phyloP scores from a whole-genome alignment of 2,329 filamentous ascomycete species.

The Bipolaris sorokiniana region DNA sequence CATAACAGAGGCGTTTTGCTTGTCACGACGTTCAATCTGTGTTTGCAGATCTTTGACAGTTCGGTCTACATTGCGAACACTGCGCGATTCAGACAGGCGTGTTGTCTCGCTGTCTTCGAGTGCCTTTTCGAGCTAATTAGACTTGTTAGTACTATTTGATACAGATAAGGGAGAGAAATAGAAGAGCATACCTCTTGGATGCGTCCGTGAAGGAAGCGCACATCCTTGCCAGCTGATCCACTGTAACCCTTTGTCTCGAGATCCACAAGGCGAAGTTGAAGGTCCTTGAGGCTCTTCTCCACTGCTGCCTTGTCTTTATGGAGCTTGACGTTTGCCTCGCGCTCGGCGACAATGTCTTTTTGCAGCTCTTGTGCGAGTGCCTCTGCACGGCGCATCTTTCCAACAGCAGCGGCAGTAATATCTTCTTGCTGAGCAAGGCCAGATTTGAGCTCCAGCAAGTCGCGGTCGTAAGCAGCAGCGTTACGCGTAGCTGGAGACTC shows the following conservation, averaged over 20 bases:
- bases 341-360: constrained; percentile 86
- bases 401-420: constrained; percentile 85
- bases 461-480: constrained; percentile 85
- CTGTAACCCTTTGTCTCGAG: constrained; percentile 93
- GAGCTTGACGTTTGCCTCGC: constrained; percentile 79
- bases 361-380: constrained; percentile 86
- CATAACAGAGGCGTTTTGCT: constrained; percentile 77
- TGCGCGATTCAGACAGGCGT: constrained; percentile 80
- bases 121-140: constrained; percentile 77
- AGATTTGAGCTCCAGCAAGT: constrained; percentile 87
- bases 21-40: constrained; percentile 92
- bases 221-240: constrained; percentile 89
- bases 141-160: constrained; percentile 18
- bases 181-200: constrained; percentile 81
- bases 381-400: constrained; percentile 96
- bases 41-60: constrained; percentile 90
- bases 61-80: constrained; percentile 89
- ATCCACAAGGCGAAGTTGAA: constrained; percentile 88
- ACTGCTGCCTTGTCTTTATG: constrained; percentile 89
- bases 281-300: constrained; percentile 88
- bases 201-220: constrained; percentile 90
- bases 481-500: constrained; percentile 88
- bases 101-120: constrained; percentile 83
- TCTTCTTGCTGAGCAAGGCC: constrained; percentile 92
- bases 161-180: not conserved